A percentile compares a stretch with the other conserved stretches of the same genome.
These are phyloP conservation scores for Tanacetum coccineum DNA, from an alignment of 129 eudicot species.

Conservation along the genomic window DNA sequence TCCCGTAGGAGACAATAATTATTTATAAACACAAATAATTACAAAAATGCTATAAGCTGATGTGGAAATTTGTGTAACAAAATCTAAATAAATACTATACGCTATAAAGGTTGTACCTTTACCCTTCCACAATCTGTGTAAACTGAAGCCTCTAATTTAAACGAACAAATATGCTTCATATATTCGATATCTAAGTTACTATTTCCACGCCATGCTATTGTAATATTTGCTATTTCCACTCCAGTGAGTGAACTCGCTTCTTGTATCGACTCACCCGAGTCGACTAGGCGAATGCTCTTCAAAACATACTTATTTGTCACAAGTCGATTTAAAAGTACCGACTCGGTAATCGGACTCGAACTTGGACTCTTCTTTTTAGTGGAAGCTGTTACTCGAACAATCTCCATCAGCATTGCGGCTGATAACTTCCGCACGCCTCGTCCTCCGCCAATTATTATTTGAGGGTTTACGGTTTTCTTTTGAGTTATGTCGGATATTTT, in stretches of 20 bases:
- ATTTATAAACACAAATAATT: slow-evolving; percentile 24
- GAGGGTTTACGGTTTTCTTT: slow-evolving; percentile 35
- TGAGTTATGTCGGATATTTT: slow-evolving; percentile 21
- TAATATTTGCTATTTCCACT: slow-evolving; percentile 24
- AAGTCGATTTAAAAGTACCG: slow-evolving; percentile 56
- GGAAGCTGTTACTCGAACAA: slow-evolving; percentile 43
- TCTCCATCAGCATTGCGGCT: slow-evolving; percentile 57
- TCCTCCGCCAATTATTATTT: slow-evolving; percentile 56
- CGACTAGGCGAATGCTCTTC: slow-evolving; percentile 43
- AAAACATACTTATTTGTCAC: slow-evolving; percentile 38
- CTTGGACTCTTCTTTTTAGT: slow-evolving; percentile 32
- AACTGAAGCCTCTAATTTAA: slow-evolving; percentile 50
- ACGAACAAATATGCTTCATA: slow-evolving; percentile 59
- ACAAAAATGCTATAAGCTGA: slow-evolving; percentile 25
- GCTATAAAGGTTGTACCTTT: slow-evolving; percentile 34
- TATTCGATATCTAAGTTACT: slow-evolving; percentile 49
- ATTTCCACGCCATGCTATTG: slow-evolving; percentile 57
- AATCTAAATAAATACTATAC: slow-evolving; percentile 18
- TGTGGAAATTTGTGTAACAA: slow-evolving; percentile 4
- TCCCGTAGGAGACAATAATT: neutral
- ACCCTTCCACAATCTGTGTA: slow-evolving; percentile 61
- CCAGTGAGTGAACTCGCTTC: slow-evolving; percentile 67
- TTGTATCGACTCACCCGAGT: slow-evolving; percentile 49
- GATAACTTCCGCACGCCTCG: slow-evolving; percentile 72
- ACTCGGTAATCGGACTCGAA: slow-evolving; percentile 47